Conservation (phyloP, 441 rosid species). For the Isatis lusitanica region DNA sequence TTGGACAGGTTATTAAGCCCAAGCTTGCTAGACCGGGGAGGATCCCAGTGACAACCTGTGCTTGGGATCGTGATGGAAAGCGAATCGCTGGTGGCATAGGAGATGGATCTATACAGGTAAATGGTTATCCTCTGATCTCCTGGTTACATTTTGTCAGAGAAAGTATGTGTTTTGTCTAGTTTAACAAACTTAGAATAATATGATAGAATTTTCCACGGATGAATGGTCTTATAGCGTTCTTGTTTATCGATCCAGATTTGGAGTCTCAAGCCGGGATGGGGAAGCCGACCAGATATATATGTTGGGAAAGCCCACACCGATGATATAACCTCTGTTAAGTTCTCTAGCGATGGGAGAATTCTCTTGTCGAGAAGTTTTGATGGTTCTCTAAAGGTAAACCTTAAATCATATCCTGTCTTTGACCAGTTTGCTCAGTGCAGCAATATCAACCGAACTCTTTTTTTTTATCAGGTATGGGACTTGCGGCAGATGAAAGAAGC, state of each 20-base stretch:
- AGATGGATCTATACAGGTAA: conserved; percentile 94
- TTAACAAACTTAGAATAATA: neutral
- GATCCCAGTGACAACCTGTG: conserved; percentile 87
- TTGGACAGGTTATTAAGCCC: conserved; percentile 87
- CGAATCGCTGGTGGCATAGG: conserved; percentile 88
- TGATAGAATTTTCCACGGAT: neutral
- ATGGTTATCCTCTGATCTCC: conserved; percentile 8
- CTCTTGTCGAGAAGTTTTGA: conserved; percentile 90
- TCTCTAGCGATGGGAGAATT: conserved; percentile 79
- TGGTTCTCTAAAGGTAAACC: conserved; percentile 79
- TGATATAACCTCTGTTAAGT: conserved; percentile 89
- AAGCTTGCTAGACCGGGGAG: conserved; percentile 98
- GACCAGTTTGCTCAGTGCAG: conserved; percentile 12
- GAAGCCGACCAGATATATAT: conserved; percentile 88
- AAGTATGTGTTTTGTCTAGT: conserved; percentile 17
- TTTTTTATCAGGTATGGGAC: conserved; percentile 81
- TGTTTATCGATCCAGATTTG: conserved; percentile 56
- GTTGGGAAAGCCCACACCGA: conserved; percentile 87
- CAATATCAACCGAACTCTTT: conserved; percentile 8
- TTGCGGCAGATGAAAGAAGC: conserved; percentile 76
- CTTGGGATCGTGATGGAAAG: conserved; percentile 94
- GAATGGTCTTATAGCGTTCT: neutral
- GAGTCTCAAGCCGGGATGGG: conserved; percentile 99
- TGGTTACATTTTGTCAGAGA: neutral
- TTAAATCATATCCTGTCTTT: neutral